Conservation (phyloP, 176 grass and related monocot species). For the Avena sativa region DNA sequence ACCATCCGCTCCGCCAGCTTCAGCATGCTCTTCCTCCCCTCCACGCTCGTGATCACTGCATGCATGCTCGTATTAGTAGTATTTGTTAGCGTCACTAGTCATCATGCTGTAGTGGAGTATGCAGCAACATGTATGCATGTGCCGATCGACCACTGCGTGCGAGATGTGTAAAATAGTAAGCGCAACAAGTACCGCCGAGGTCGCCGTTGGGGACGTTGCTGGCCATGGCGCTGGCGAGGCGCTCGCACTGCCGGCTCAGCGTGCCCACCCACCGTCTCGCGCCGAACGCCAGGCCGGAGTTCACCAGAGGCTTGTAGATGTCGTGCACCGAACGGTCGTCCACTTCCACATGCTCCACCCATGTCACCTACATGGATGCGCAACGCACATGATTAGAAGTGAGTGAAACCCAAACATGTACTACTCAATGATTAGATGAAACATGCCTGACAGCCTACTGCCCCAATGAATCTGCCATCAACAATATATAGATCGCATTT, state of each 20-base stretch:
- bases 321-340: constrained; percentile 89
- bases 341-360: constrained; percentile 95
- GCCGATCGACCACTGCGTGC: too few relatives aligned
- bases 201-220: constrained; percentile 77
- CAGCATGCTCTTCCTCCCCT: constrained; percentile 93
- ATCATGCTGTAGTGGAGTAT: neutral
- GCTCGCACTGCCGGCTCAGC: constrained; percentile 85
- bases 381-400: neutral
- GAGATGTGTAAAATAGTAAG: neutral
- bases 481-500: neutral
- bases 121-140: neutral
- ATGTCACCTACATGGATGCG: constrained; percentile 60
- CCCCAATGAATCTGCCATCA: neutral
- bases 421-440: too few relatives aligned
- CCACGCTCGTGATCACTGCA: constrained; percentile 86
- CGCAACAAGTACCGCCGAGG: constrained; percentile 36
- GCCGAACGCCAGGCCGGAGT: constrained; percentile 88
- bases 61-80: too few relatives aligned
- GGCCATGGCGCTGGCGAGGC: constrained; percentile 86
- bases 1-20: constrained; percentile 98
- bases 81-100: neutral
- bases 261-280: constrained; percentile 83
- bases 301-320: constrained; percentile 93
- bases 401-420: neutral
- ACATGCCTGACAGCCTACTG: neutral